Base-by-base conservation (phyloP, 1,284 basidiomycete genomes). In the Malassezia sp. region DNA sequence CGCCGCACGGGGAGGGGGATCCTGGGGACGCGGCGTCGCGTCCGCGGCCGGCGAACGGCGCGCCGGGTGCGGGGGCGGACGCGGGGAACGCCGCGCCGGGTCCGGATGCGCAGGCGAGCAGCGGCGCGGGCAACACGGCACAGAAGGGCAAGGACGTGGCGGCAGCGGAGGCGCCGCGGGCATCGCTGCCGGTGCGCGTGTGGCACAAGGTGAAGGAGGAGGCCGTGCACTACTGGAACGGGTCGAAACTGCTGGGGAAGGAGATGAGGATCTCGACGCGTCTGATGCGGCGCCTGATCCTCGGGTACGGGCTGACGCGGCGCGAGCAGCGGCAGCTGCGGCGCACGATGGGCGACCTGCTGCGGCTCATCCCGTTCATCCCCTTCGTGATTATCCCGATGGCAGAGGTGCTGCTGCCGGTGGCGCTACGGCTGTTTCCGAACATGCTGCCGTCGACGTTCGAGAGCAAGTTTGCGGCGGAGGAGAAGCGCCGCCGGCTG, bases 391-490 rank as follows among this genome's bases (percentile, higher is more conserved):
- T 96, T 61, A 85, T 99, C 8, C 91, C 93, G 1, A 95, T 95
- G 76, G 96, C 96, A 85, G 93, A 99, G 71, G 71, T 99, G 20
- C 76, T 99, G n/a, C 79, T 99, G 1, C 91, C 93, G 2, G 85
- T 97, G 27, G 89, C 89, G 0, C 78, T 99, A 60, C 93, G 91
- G 72, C 74, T 99, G 39, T 99, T 99, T 79, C 91, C 91, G 21
- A 96, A 88, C 73, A 96, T 97, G 88, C 79, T 97, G 4, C 93
- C 91, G 0, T 90, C 86, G 1, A 99, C 91, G 0, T 99, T 99
- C 54, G 89, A 96, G 71, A 90, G 95, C 75, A 91, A 95, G 72
- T 93, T 84, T 42, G 63, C 64, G 9, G 54, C 54, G 23, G 88
- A 95, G 70, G 91, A 97, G 73, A 97, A 99, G 73, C 81, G 93